A percentile compares a stretch with the other conserved stretches of the same genome.
phyloP scores from a whole-genome alignment of 192 early-diverging fungal genomes.

The Umbelopsis sp. region DNA sequence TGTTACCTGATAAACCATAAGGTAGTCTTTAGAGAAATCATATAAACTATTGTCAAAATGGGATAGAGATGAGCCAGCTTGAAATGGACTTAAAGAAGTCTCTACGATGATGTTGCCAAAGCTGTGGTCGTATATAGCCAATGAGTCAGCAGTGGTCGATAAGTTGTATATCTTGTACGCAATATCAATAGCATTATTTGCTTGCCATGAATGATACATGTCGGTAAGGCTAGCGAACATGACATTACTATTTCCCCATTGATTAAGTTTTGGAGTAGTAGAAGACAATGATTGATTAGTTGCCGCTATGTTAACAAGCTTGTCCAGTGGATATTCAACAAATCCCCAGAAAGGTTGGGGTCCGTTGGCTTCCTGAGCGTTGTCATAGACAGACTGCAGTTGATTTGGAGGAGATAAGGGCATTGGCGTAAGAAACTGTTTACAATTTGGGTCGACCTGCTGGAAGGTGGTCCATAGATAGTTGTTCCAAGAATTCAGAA shows the following conservation, averaged over 20 bases:
- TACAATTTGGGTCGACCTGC: constrained; percentile 18
- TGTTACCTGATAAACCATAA: constrained; percentile 40
- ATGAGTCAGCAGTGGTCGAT: not conserved
- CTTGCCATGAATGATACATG: constrained; percentile 31
- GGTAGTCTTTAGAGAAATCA: constrained; percentile 37
- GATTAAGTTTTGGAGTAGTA: constrained; percentile 21
- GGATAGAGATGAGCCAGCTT: constrained; percentile 39
- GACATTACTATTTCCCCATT: constrained; percentile 30
- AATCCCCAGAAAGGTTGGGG: constrained; percentile 39
- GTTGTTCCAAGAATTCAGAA: constrained; percentile 37
- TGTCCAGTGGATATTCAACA: constrained; percentile 40
- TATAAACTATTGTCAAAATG: constrained; percentile 44
- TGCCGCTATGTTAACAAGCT: constrained; percentile 2
- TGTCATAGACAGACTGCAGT: not conserved
- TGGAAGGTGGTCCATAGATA: constrained; percentile 29
- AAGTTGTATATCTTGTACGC: constrained; percentile 24
- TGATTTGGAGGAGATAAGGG: constrained; percentile 25
- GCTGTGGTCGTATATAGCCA: not conserved
- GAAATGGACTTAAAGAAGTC: constrained; percentile 40
- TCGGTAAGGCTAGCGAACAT: constrained; percentile 25
- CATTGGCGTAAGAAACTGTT: constrained; percentile 30
- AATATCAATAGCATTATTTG: not conserved
- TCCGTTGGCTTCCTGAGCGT: constrained; percentile 10
- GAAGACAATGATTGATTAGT: constrained; percentile 13
- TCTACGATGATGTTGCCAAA: constrained; percentile 31